Percentiles rank a stretch among this genome's conserved stretches.
Evolutionary conservation across 176 grass and related monocot genomes (phyloP).

Genomic region (Bromus sterilis): DNA sequence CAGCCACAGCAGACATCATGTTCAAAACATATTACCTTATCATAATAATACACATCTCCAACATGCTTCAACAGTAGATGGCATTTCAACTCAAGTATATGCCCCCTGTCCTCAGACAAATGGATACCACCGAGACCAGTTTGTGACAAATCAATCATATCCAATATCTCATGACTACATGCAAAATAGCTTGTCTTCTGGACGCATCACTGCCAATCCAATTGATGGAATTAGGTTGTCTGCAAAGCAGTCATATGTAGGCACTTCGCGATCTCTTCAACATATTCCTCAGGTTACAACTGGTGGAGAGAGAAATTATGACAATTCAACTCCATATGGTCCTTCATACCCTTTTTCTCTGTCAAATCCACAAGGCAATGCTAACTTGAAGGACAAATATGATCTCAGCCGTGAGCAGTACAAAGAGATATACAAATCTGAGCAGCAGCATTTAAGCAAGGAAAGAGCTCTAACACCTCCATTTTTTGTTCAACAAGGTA

Average conservation of each 20-base stretch:
- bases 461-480: background rate
- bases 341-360: background rate
- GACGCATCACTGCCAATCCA: background rate
- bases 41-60: background rate
- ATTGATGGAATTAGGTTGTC: background rate
- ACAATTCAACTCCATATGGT: background rate
- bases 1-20: background rate
- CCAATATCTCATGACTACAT: background rate
- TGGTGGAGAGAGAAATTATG: background rate
- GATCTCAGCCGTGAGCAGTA: conserved; percentile 12
- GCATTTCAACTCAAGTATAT: conserved; percentile 24
- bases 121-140: background rate
- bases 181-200: conserved; percentile 10
- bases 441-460: background rate
- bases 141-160: conserved; percentile 10
- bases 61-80: conserved; percentile 5
- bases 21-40: background rate
- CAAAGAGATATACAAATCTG: background rate
- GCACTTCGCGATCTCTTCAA: background rate
- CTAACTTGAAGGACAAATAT: conserved; percentile 9
- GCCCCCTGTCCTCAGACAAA: background rate
- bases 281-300: conserved; percentile 20
- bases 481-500: background rate
- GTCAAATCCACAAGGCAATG: conserved; percentile 8
- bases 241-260: background rate